These are phyloP conservation scores for Mycena polygramma DNA, from an alignment of 768 basidiomycete species.

Conservation along the genomic window DNA sequence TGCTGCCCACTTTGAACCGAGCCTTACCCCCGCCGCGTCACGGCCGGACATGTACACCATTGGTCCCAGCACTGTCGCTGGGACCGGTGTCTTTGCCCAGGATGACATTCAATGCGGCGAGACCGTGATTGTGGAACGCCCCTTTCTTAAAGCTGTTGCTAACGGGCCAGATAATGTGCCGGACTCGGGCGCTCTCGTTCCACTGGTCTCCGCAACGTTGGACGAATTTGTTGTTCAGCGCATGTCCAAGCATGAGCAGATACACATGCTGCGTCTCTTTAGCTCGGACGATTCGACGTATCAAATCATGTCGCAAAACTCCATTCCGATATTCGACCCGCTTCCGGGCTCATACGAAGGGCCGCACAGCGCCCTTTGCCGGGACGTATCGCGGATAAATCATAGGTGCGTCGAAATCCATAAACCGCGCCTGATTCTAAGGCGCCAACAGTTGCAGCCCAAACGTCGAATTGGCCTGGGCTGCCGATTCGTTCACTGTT, in stretches of 20 bases:
- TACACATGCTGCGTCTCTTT: neutral
- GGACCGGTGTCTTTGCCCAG: conserved; percentile 6
- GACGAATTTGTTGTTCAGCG: neutral
- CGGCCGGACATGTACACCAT: conserved; percentile 9
- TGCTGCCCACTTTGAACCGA: neutral
- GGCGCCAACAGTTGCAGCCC: too few species aligned
- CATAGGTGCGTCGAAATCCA: conserved; percentile 2
- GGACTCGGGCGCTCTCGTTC: neutral
- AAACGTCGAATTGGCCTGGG: too few species aligned
- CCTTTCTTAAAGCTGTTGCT: conserved; percentile 1
- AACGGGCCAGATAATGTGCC: neutral
- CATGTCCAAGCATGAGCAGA: neutral
- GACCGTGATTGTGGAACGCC: conserved; percentile 13
- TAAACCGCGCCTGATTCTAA: too few species aligned
- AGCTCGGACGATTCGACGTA: conserved; percentile 8
- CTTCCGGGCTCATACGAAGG: conserved; percentile 11
- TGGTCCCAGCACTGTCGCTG: conserved; percentile 12
- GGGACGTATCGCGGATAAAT: conserved; percentile 19
- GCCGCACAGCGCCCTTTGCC: neutral
- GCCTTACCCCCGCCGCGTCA: neutral
- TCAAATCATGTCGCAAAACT: conserved; percentile 9
- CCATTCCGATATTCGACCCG: neutral
- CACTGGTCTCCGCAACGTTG: neutral
- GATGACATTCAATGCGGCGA: conserved; percentile 18
- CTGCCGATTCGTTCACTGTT: too few species aligned